These are phyloP conservation scores for Begonia peltatifolia DNA, from an alignment of 306 rosid species.

Conservation along the genomic window DNA sequence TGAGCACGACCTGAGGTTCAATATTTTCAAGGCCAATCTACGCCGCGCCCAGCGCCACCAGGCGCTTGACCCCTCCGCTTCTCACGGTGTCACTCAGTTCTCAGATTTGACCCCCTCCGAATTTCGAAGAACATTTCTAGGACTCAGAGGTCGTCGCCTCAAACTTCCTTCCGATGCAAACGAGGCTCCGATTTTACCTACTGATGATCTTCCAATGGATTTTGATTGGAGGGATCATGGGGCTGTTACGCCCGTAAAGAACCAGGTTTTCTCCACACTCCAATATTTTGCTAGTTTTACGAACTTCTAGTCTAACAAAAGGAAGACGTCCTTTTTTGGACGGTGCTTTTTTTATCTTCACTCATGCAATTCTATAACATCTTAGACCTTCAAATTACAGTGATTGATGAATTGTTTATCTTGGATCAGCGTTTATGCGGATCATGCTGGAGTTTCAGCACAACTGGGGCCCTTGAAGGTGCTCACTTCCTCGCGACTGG, in stretches of 20 bases:
- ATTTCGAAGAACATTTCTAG: slow-evolving; percentile 44
- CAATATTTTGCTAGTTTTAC: background rate
- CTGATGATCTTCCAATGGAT: slow-evolving; percentile 60
- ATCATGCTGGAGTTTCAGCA: slow-evolving; percentile 96
- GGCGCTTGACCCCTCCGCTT: slow-evolving; percentile 61
- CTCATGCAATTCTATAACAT: no score
- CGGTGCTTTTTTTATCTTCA: no score
- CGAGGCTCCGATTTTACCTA: slow-evolving; percentile 69
- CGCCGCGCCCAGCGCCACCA: slow-evolving; percentile 69
- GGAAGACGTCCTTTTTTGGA: no score
- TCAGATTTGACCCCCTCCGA: slow-evolving; percentile 65
- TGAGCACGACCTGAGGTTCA: slow-evolving; percentile 62
- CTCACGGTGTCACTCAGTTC: slow-evolving; percentile 80
- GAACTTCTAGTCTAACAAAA: background rate
- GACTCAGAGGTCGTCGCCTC: slow-evolving; percentile 39
- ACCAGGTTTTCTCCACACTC: slow-evolving; percentile 38
- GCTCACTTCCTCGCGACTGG: slow-evolving; percentile 77
- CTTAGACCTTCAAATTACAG: no score
- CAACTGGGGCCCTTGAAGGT: slow-evolving; percentile 95
- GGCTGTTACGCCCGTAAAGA: slow-evolving; percentile 65
- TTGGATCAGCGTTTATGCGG: slow-evolving; percentile 78
- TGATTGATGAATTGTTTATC: background rate
- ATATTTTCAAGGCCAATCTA: slow-evolving; percentile 52
- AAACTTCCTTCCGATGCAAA: slow-evolving; percentile 47
- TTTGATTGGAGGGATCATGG: slow-evolving; percentile 92